Evolutionary conservation across 495 filamentous ascomycete species (phyloP).

Genomic region (Copromyces sp.): DNA sequence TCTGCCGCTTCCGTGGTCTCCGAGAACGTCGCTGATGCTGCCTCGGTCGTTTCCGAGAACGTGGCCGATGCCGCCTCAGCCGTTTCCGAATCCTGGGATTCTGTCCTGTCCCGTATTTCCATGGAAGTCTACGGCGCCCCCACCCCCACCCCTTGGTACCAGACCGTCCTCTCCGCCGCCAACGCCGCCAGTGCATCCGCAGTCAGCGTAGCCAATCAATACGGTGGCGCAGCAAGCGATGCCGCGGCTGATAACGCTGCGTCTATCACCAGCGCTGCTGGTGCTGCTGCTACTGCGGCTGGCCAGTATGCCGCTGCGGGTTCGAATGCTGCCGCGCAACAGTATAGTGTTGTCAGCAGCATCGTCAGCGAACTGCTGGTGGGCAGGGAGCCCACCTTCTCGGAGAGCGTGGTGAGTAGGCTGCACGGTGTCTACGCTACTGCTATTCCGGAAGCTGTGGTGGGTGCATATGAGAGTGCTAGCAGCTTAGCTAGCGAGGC

Average conservation of each 20-base stretch:
- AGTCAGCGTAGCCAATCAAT: conserved; percentile 12
- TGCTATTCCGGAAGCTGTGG: conserved; percentile 4
- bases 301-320: conserved; percentile 46
- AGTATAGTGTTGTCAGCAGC: conserved; percentile 59
- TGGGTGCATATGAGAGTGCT: conserved; percentile 6
- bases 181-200: conserved; percentile 17
- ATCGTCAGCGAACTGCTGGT: conserved; percentile 67
- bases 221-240: conserved; percentile 20
- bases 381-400: conserved; percentile 73
- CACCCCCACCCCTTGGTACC: conserved; percentile 48
- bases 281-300: background rate
- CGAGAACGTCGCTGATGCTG: conserved; percentile 18
- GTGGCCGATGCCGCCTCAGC: conserved; percentile 24
- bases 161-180: conserved; percentile 28
- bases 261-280: conserved; percentile 40
- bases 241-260: conserved; percentile 20
- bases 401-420: conserved; percentile 66
- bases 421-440: conserved; percentile 51
- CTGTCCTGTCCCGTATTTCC: conserved; percentile 54
- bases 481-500: conserved; percentile 28
- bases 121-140: conserved; percentile 64
- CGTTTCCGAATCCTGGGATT: conserved; percentile 51
- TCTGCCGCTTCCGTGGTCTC: conserved; percentile 19
- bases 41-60: conserved; percentile 17
- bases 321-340: conserved; percentile 40